Evolutionary conservation across 1,284 basidiomycete genomes (phyloP).

Genomic region (Microstroma glucosiphilum): DNA sequence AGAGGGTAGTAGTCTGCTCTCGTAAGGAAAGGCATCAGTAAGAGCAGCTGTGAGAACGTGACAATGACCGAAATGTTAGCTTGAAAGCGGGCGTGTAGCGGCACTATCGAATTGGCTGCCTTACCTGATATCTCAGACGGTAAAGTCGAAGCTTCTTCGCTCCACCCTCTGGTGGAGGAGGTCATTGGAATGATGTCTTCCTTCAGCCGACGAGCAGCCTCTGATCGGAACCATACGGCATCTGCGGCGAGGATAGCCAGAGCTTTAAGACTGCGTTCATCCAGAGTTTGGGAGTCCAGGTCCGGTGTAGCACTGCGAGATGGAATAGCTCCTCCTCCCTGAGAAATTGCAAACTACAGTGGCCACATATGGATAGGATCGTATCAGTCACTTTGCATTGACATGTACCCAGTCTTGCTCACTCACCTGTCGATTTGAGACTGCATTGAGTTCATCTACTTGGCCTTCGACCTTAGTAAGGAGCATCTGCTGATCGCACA

Average conservation of each 20-base stretch:
- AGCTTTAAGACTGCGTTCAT: constrained; percentile 6
- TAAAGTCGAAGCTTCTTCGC: not conserved
- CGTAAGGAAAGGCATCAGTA: constrained; percentile 2
- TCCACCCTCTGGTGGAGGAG: not conserved
- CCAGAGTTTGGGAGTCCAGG: not conserved
- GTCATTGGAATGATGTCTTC: not conserved
- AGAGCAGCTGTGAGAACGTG: not conserved
- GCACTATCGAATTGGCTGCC: too few relatives aligned
- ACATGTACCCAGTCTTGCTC: too few relatives aligned
- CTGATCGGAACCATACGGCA: constrained; percentile 9
- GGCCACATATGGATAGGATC: too few relatives aligned
- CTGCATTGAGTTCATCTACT: too few relatives aligned
- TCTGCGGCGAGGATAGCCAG: constrained; percentile 16
- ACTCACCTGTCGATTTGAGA: too few relatives aligned
- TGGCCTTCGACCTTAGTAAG: too few relatives aligned
- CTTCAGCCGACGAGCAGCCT: not conserved
- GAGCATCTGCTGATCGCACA: constrained; percentile 16
- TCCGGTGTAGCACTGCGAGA: not conserved
- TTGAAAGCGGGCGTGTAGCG: too few relatives aligned
- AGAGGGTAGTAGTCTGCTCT: not conserved
- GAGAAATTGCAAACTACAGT: too few relatives aligned
- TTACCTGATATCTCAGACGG: too few relatives aligned
- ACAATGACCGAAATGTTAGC: too few relatives aligned
- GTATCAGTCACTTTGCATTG: too few relatives aligned
- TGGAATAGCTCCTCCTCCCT: too few relatives aligned